A percentile compares a stretch with the other conserved stretches of the same genome.
phyloP scores from a whole-genome alignment of 2,329 filamentous ascomycete genomes.

The Botrytis pseudocinerea region DNA sequence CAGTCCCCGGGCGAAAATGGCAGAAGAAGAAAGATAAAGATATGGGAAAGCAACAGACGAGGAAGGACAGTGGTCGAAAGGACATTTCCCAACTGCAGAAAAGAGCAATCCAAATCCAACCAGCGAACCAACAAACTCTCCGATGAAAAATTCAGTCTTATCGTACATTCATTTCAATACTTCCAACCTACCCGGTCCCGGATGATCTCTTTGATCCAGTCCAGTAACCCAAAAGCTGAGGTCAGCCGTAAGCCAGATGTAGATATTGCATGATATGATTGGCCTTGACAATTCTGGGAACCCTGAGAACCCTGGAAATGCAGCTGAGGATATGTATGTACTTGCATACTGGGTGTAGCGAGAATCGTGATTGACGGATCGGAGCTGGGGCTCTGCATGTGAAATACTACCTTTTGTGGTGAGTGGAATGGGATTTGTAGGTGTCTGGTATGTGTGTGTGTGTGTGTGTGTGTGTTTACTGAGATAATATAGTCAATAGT shows the following conservation, averaged over 20 bases:
- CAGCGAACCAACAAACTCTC: neutral
- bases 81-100: neutral
- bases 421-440: neutral
- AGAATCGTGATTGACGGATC: conserved; percentile 5
- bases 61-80: neutral
- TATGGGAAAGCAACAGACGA: neutral
- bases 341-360: neutral
- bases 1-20: neutral
- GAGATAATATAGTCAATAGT: too few relatives aligned
- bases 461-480: too few relatives aligned
- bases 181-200: neutral
- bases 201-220: neutral
- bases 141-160: neutral
- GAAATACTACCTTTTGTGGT: neutral
- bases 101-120: neutral
- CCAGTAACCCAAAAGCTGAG: neutral
- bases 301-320: neutral
- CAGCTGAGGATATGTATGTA: neutral
- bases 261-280: neutral
- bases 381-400: neutral
- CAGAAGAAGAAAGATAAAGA: neutral
- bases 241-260: neutral
- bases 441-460: neutral
- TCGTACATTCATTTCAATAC: neutral
- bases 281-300: neutral